Evolutionary conservation across 176 grass and related monocot species (phyloP), one percentile per base, ranked within the genome.

Genomic region (Bolboschoenus planiculmis): DNA sequence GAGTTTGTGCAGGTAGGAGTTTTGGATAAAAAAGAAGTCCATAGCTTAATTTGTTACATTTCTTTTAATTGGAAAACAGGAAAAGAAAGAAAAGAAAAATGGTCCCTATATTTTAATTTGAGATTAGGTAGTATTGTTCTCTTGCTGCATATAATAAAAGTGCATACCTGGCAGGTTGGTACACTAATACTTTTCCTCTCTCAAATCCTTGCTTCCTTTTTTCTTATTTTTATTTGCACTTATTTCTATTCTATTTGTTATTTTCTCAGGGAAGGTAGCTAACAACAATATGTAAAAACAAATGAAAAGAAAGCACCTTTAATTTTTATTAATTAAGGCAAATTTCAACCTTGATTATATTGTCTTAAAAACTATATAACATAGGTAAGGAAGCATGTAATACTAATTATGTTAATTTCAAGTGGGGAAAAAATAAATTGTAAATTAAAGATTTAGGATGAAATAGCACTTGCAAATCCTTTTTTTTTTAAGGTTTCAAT

Each of bases 21-120:
- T 78, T 54, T 78, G 73, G 40, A 78, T 78, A 9, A 11, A 78
- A 34, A 23, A 44, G 9, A 63, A 26, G 59, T 63, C 27, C 47
- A 26, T 78, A 78, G 47, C 24, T 78, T n/a, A n/a, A n/a, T 27
- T 56, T 61, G 9, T 61, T 30, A 61, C 58, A 61, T 30, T 64
- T 82, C 79, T 65, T 65, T 62, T 46, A 64, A 40, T 24, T 61
- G 30, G 18, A 43, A 62, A 81, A 81, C 20, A 47, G 40, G 33
- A 48, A 80, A 59, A 23, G 51, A 80, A 80, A 37, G 51, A 23
- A 57, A 76, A 26, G 35, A 43, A 72, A 65, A 50, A 51, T 33
- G 14, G 26, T 50, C 27, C 42, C 31, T 44, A n/a, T 67, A 60
- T 27, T 40, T 50, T 31, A 51, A 31, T 76, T 50, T 76, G 14